Evolutionary conservation across 306 rosid genomes (phyloP).

Genomic region (Psophocarpus tetragonolobus): DNA sequence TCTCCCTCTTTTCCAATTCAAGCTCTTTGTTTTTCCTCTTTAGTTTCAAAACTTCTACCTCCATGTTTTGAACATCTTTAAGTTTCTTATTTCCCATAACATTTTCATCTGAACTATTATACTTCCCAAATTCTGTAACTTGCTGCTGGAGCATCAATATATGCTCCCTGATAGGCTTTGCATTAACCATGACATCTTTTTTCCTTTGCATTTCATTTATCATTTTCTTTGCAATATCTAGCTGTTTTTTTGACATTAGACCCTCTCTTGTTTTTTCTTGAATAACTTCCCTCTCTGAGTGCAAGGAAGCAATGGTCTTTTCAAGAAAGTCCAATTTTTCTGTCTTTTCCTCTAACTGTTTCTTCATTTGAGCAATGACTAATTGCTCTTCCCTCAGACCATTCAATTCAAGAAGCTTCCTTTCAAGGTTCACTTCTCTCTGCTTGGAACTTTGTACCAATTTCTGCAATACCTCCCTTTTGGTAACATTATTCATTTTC

Average conservation of each 20-base stretch:
- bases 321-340: conserved; percentile 37
- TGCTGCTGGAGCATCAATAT: conserved; percentile 34
- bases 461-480: conserved; percentile 33
- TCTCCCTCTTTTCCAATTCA: conserved; percentile 55
- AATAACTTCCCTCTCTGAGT: conserved; percentile 36
- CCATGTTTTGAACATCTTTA: conserved; percentile 24
- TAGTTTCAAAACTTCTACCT: conserved; percentile 36
- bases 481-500: neutral
- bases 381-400: conserved; percentile 42
- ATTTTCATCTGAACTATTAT: conserved; percentile 10
- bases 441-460: conserved; percentile 37
- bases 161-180: conserved; percentile 26
- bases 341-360: conserved; percentile 31
- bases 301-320: conserved; percentile 31
- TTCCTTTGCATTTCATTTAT: conserved; percentile 38
- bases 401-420: conserved; percentile 41
- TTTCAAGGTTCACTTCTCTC: conserved; percentile 38
- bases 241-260: conserved; percentile 31
- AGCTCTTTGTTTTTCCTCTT: conserved; percentile 56
- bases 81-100: conserved; percentile 32
- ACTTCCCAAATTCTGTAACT: conserved; percentile 30
- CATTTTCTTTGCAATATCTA: conserved; percentile 36
- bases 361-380: conserved; percentile 27
- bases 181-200: neutral
- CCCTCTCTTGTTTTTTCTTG: conserved; percentile 40